Evolutionary conservation across 2,329 filamentous ascomycete genomes (phyloP).

Genomic region (Alternaria alternata): DNA sequence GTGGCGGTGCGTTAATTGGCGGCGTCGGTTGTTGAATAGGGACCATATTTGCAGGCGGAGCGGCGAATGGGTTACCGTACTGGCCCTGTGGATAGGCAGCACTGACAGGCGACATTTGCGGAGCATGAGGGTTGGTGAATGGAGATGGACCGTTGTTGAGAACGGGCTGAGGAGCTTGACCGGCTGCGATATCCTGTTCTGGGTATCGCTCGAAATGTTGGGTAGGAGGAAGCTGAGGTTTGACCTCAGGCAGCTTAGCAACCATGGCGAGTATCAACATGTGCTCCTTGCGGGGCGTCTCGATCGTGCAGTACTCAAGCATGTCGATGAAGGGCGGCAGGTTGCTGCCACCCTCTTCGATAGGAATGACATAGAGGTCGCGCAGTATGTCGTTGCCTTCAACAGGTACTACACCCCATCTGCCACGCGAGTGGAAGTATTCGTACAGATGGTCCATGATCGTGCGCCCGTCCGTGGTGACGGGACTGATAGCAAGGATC

Average conservation of each 20-base stretch:
- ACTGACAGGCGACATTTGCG: constrained; percentile 45
- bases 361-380: constrained; percentile 89
- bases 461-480: constrained; percentile 65
- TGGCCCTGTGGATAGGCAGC: constrained; percentile 33
- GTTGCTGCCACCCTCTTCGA: constrained; percentile 72
- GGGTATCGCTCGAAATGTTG: constrained; percentile 37
- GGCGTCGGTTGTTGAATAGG: constrained; percentile 19
- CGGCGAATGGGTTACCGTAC: constrained; percentile 34
- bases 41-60: constrained; percentile 18
- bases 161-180: constrained; percentile 28
- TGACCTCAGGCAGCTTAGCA: constrained; percentile 59
- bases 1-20: constrained; percentile 24
- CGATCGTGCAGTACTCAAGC: constrained; percentile 83
- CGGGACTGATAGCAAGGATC: constrained; percentile 74
- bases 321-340: constrained; percentile 89
- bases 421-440: constrained; percentile 82
- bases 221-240: constrained; percentile 39
- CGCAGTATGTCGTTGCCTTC: constrained; percentile 78
- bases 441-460: constrained; percentile 80
- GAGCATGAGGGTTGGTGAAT: constrained; percentile 44
- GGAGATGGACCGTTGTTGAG: constrained; percentile 37
- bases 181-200: constrained; percentile 21
- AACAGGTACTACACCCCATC: constrained; percentile 79
- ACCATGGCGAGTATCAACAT: constrained; percentile 87
- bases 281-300: constrained; percentile 73